Evolutionary conservation across 768 basidiomycete species (phyloP).

Genomic region (Leccinum truebloodii): DNA sequence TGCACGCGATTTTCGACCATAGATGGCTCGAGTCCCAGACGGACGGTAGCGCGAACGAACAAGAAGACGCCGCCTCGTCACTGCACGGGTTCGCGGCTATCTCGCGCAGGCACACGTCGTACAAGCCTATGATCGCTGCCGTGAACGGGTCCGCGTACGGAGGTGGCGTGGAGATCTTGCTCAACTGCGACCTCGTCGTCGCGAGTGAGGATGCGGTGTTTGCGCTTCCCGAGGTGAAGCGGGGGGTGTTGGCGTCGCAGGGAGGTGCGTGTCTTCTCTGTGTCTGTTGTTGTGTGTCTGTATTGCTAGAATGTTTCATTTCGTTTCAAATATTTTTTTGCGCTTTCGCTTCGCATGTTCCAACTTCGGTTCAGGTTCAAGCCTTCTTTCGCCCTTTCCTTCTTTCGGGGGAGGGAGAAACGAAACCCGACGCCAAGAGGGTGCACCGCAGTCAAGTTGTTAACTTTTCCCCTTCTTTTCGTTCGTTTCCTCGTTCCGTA

Average conservation of each 20-base stretch:
- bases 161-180: slow-evolving; percentile 63
- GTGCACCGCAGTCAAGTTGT: not conserved
- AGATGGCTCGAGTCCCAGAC: slow-evolving; percentile 65
- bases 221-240: slow-evolving; percentile 75
- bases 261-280: slow-evolving; percentile 53
- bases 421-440: not conserved
- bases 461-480: not conserved
- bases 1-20: not conserved
- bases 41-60: slow-evolving; percentile 44
- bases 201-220: slow-evolving; percentile 68
- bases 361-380: not conserved
- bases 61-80: slow-evolving; percentile 40
- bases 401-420: not conserved
- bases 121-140: slow-evolving; percentile 79
- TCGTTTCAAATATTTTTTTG: not conserved
- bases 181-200: slow-evolving; percentile 80
- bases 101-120: slow-evolving; percentile 59
- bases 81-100: slow-evolving; percentile 70
- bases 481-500: not conserved
- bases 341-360: not conserved
- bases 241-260: slow-evolving; percentile 71
- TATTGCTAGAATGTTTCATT: not conserved
- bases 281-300: not conserved
- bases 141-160: slow-evolving; percentile 75
- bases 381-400: not conserved